Conservation (phyloP, 257 asterid genomes). For the Henckelia pumila region DNA sequence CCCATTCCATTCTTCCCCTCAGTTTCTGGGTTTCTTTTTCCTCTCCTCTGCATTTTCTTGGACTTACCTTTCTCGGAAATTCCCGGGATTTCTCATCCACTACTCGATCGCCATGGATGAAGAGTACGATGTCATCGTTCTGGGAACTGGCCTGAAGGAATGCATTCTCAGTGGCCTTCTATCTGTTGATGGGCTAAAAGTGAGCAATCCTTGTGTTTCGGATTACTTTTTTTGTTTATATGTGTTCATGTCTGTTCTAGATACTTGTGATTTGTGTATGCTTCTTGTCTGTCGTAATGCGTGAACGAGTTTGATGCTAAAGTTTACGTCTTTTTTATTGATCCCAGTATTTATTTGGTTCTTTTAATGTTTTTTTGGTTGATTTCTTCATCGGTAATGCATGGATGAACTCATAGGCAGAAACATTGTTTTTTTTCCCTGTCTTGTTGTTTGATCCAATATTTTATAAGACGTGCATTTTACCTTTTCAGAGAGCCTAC, state of each 20-base stretch:
- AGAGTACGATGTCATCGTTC: constrained; percentile 75
- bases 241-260: no score
- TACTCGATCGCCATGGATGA: constrained; percentile 52
- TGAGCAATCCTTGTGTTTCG: constrained; percentile 14
- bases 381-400: neutral
- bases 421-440: neutral
- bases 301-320: neutral
- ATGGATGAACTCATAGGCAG: neutral
- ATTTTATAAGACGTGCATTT: neutral
- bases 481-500: no score
- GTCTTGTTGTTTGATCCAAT: no score
- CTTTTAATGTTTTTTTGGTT: no score
- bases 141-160: constrained; percentile 81
- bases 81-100: neutral
- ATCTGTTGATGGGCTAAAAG: constrained; percentile 76
- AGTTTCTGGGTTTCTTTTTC: neutral
- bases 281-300: neutral
- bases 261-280: neutral
- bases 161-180: constrained; percentile 81
- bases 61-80: neutral
- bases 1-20: neutral
- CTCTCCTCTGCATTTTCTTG: neutral
- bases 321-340: no score
- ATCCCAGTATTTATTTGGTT: neutral
- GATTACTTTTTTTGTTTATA: neutral